These are phyloP conservation scores for Lecanicillium sp. DNA, from an alignment of 2,329 filamentous ascomycete species.

Conservation along the genomic window DNA sequence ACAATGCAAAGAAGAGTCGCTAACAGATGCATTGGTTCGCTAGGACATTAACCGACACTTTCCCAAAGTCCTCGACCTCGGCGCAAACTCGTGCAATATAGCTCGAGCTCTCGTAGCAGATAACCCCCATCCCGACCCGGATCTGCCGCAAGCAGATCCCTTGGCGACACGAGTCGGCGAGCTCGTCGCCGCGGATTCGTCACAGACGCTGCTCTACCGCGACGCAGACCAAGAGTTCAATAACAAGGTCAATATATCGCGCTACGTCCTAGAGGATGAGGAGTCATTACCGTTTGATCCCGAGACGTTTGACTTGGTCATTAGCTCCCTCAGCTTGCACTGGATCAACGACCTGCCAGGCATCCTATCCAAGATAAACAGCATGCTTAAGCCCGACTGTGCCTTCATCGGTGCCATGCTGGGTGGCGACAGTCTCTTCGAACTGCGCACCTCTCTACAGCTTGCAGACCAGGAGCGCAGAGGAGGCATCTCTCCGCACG, in stretches of 20 bases:
- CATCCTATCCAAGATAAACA: conserved; percentile 75
- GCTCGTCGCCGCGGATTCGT: conserved; percentile 76
- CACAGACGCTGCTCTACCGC: conserved; percentile 66
- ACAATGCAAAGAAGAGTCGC: neutral
- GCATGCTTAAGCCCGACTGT: conserved; percentile 76
- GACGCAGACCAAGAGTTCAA: conserved; percentile 72
- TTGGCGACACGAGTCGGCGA: conserved; percentile 63
- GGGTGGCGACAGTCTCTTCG: conserved; percentile 87
- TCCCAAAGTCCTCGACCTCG: conserved; percentile 77
- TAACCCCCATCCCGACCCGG: conserved; percentile 53
- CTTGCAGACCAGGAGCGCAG: conserved; percentile 83
- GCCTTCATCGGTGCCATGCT: conserved; percentile 96
- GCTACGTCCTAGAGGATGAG: conserved; percentile 65
- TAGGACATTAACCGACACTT: conserved; percentile 91
- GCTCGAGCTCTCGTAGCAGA: conserved; percentile 69
- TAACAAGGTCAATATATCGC: conserved; percentile 58
- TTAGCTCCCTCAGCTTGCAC: conserved; percentile 84
- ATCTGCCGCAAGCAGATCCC: conserved; percentile 46
- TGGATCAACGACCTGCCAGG: conserved; percentile 97
- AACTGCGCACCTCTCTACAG: conserved; percentile 87
- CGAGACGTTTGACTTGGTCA: conserved; percentile 76
- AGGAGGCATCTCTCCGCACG: conserved; percentile 85
- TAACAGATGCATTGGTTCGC: neutral
- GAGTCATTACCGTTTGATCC: conserved; percentile 69
- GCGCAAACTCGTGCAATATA: conserved; percentile 92